Evolutionary conservation across 2,329 filamentous ascomycete species (phyloP).

Genomic region (Epichloe gansuensis): DNA sequence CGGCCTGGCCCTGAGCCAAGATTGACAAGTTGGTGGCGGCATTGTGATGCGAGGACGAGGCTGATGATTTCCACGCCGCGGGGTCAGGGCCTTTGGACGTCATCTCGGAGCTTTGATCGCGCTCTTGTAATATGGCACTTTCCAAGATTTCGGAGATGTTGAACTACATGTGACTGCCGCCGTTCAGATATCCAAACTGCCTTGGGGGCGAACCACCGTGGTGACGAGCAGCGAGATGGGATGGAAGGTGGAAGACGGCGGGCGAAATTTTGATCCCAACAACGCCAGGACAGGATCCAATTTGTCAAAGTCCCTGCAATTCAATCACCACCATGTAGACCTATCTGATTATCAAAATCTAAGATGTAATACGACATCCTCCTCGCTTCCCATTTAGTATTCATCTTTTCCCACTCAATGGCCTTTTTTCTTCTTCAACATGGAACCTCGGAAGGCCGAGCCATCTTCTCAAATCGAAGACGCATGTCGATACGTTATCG

Average conservation of each 20-base stretch:
- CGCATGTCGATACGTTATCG: too few species aligned
- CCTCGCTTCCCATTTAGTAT: too few species aligned
- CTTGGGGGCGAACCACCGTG: not conserved
- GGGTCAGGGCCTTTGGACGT: not conserved
- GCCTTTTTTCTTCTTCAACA: too few species aligned
- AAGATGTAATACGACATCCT: too few species aligned
- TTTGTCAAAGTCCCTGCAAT: too few species aligned
- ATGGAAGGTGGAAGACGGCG: not conserved
- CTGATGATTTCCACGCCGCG: conserved; percentile 1
- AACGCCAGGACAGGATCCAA: too few species aligned
- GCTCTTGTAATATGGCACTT: not conserved
- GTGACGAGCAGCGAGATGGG: not conserved
- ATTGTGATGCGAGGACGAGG: conserved; percentile 6
- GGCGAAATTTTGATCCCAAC: not conserved
- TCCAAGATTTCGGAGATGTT: not conserved
- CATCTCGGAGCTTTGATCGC: not conserved
- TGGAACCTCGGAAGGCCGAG: too few species aligned
- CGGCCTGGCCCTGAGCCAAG: conserved; percentile 5
- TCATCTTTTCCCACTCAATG: too few species aligned
- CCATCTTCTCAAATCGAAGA: too few species aligned
- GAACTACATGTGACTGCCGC: not conserved
- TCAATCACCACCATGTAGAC: too few species aligned
- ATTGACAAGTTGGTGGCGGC: conserved; percentile 6
- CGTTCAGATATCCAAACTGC: too few species aligned
- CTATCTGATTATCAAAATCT: too few species aligned